phyloP scores from a whole-genome alignment of 768 basidiomycete species.

The Podaxis sp. region DNA sequence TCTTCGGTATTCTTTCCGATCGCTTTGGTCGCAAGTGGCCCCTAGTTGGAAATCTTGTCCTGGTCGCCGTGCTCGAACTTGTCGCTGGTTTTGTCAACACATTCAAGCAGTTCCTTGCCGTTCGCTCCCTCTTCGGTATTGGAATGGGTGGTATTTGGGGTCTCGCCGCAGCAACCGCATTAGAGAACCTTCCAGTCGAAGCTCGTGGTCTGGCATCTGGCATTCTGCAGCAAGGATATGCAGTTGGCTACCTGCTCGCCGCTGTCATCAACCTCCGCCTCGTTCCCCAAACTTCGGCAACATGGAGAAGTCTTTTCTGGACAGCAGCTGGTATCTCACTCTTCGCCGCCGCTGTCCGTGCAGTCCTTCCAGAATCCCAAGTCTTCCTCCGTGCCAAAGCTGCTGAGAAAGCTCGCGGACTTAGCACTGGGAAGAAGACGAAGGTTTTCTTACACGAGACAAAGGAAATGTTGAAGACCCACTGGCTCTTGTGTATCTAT shows the following conservation, averaged over 20 bases:
- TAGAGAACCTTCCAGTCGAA: conserved; percentile 88
- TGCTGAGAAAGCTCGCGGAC: conserved; percentile 55
- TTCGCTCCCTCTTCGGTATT: conserved; percentile 82
- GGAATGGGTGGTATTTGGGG: conserved; percentile 94
- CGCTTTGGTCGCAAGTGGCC: conserved; percentile 96
- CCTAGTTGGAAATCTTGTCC: conserved; percentile 68
- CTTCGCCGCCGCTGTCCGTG: conserved; percentile 66
- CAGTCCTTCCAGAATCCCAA: conserved; percentile 73
- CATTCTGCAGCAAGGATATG: conserved; percentile 87
- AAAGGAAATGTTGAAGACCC: conserved; percentile 69
- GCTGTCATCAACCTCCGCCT: conserved; percentile 78
- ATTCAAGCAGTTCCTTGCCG: conserved; percentile 75
- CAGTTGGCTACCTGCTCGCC: conserved; percentile 79
- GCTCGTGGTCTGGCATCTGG: conserved; percentile 84
- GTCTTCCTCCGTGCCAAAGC: conserved; percentile 66
- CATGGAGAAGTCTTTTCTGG: conserved; percentile 86
- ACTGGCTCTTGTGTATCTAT: conserved; percentile 85
- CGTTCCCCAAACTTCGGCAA: conserved; percentile 39
- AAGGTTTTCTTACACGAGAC: conserved; percentile 72
- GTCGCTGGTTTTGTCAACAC: conserved; percentile 80
- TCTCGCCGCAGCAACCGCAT: conserved; percentile 72
- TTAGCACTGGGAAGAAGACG: conserved; percentile 56
- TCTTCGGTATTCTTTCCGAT: conserved; percentile 86
- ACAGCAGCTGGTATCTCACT: conserved; percentile 66
- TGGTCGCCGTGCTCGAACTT: conserved; percentile 73